Base-by-base conservation (phyloP, 805 yeast genomes). In the Cyberlindnera mycetangii region DNA sequence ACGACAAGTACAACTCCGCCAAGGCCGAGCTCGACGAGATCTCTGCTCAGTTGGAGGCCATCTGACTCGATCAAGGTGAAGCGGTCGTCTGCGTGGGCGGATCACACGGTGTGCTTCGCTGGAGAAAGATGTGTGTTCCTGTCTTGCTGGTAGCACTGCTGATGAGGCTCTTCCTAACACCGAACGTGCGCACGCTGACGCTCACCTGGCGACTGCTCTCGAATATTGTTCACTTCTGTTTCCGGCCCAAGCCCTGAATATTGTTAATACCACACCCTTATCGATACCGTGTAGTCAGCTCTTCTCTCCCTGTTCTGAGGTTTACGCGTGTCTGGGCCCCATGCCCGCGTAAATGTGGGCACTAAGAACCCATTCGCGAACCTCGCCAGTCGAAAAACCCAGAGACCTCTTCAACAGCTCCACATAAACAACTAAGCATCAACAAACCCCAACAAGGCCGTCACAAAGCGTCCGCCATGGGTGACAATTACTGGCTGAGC, bases 1-100 rank as follows among this genome's bases (percentile, higher is more conserved):
- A 83, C 56, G 82, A 76, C 64, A 84, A 90, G 72, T 83, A 89
- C 79, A 74, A 75, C 64, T 76, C 81, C 55, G 92, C 96, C 54
- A 85, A 88, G 78, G 80, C 86, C 56, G 99, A 93, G 72, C 79
- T 93, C 74, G 98, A 93, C 60, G 97, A 90, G 73, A 90, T 93
- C 74, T 84, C 89, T 68, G 89, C 89, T 66, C 97, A 95, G 74
- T 84, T 93, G 70, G 98, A 93, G 72, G 58, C 60, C 22, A 51
- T 59, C 54, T 59, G 58, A 57, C 53, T 59, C 19, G 18, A 11
- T n/a, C 42, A 16, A 10, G 15, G 11, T 11, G 35, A 34, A 1
- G 37, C n/a, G 2, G 12, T 4, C 10, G 32, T 5, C 17, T 9
- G 12, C 3, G 27, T 12, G 19, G 15, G 19, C 11, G 35, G 7